phyloP scores from a whole-genome alignment of 2,329 filamentous ascomycete species.

The Xenoacremonium recifei region DNA sequence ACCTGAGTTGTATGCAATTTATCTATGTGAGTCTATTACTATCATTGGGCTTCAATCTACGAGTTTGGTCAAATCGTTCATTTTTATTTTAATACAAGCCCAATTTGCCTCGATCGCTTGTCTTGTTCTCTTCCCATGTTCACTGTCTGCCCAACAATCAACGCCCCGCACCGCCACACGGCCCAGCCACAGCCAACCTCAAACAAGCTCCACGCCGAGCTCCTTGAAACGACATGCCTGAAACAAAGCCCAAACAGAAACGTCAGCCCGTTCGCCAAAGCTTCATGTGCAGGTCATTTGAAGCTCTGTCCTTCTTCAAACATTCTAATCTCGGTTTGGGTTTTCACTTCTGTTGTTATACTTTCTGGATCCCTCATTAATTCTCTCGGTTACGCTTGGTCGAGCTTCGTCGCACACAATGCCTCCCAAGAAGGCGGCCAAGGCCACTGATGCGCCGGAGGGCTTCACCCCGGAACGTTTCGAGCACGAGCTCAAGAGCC shows the following conservation, averaged over 20 bases:
- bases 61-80: too few relatives aligned
- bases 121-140: too few relatives aligned
- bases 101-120: too few relatives aligned
- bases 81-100: too few relatives aligned
- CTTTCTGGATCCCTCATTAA: background rate
- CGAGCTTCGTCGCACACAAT: conserved; percentile 9
- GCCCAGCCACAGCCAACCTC: conserved; percentile 19
- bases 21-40: too few relatives aligned
- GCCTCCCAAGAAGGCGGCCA: conserved; percentile 19
- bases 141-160: too few relatives aligned
- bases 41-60: too few relatives aligned
- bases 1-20: too few relatives aligned
- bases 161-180: background rate
- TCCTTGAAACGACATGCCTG: background rate
- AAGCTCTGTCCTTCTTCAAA: conserved; percentile 11
- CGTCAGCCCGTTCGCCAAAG: conserved; percentile 20
- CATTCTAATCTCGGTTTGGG: conserved; percentile 3
- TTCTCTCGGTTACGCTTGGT: background rate
- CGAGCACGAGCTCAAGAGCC: conserved; percentile 51
- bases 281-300: conserved; percentile 34
- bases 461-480: conserved; percentile 51
- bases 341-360: conserved; percentile 1
- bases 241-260: conserved; percentile 17
- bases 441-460: conserved; percentile 24
- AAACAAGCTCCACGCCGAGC: conserved; percentile 17